Evolutionary conservation across 768 basidiomycete genomes (phyloP).

Genomic region (Kwoniella pini): DNA sequence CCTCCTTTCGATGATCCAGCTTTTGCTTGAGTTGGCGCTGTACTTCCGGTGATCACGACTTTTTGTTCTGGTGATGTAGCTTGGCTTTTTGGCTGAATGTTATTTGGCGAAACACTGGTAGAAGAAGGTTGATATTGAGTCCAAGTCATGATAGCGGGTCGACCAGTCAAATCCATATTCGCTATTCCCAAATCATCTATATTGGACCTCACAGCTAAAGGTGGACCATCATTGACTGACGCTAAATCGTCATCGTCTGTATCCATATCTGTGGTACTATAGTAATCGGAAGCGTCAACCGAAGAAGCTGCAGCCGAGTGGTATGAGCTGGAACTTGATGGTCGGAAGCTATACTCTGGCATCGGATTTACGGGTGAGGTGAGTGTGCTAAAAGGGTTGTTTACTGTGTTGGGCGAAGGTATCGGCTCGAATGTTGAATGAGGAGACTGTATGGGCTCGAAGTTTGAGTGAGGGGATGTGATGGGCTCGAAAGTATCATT

Average conservation of each 20-base stretch:
- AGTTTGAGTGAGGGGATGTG: background rate
- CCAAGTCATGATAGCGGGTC: constrained; percentile 12
- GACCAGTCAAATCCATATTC: constrained; percentile 8
- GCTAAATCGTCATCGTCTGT: constrained; percentile 19
- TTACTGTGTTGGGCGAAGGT: background rate
- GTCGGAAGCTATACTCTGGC: background rate
- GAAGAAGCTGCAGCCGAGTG: constrained; percentile 6
- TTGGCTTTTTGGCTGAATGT: constrained; percentile 2
- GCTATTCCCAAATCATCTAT: constrained; percentile 15
- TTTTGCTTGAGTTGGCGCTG: background rate
- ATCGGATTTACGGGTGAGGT: constrained; percentile 5
- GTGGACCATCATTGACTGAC: constrained; percentile 5
- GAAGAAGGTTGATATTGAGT: constrained; percentile 8
- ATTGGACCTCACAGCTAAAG: constrained; percentile 3
- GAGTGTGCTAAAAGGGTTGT: background rate
- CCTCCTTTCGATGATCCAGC: constrained; percentile 5
- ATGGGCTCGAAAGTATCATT: background rate
- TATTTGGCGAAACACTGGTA: constrained; percentile 3
- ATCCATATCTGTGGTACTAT: constrained; percentile 24
- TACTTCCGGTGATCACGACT: background rate
- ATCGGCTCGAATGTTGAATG: constrained; percentile 6
- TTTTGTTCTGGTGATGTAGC: background rate
- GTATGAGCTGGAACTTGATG: background rate
- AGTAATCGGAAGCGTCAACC: constrained; percentile 13
- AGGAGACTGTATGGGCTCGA: background rate